Conservation (phyloP, 257 asterid genomes). For the Nicotiana paniculata region DNA sequence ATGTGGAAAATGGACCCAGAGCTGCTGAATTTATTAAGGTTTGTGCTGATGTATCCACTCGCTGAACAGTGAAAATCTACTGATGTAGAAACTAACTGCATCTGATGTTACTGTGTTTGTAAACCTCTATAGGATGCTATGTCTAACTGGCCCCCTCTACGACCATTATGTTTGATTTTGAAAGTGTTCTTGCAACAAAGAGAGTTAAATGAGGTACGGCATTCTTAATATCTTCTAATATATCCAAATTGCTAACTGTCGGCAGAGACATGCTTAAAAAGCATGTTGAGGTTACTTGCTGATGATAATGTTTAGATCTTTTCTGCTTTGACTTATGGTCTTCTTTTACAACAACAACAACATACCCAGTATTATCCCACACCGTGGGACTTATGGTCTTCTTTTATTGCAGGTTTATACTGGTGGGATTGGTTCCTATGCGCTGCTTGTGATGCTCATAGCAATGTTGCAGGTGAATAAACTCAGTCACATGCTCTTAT, state of each 20-base stretch:
- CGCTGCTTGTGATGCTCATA: constrained; percentile 90
- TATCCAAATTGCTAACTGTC: background rate
- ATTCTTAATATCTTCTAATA: background rate
- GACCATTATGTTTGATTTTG: constrained; percentile 83
- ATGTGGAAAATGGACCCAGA: constrained; percentile 82
- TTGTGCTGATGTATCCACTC: background rate
- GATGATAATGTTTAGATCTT: constrained; percentile 2
- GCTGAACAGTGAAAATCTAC: background rate
- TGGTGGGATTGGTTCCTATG: constrained; percentile 98
- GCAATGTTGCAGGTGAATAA: constrained; percentile 80
- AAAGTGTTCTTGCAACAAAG: constrained; percentile 92
- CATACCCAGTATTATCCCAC: too few relatives aligned
- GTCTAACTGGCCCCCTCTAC: constrained; percentile 74
- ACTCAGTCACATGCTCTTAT: background rate
- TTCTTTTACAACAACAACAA: background rate
- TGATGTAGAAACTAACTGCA: background rate
- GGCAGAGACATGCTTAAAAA: background rate
- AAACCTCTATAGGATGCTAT: constrained; percentile 54
- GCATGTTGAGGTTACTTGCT: background rate
- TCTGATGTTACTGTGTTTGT: background rate
- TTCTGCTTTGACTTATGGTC: constrained; percentile 17
- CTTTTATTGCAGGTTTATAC: constrained; percentile 66
- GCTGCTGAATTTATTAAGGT: constrained; percentile 96
- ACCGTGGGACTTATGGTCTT: constrained; percentile 6
- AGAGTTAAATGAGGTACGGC: constrained; percentile 82